Evolutionary conservation across 1,284 basidiomycete species (phyloP), one percentile per base, ranked within the genome.

Genomic region (Hymenochaete sp.): DNA sequence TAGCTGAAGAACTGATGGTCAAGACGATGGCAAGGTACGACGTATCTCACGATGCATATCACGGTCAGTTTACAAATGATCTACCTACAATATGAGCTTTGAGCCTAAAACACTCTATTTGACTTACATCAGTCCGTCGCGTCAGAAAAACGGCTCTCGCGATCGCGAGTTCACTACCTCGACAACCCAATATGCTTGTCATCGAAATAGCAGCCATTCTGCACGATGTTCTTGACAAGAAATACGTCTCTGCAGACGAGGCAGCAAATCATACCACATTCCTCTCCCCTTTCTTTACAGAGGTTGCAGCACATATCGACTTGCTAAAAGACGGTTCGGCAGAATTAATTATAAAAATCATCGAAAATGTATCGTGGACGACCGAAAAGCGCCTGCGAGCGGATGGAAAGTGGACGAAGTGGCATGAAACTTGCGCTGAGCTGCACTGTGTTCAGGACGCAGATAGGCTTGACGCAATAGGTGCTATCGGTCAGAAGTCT

Each of bases 401-500:
- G 22, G 61, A 63, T 2, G 76, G 73, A 0, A 49, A 63, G 43
- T 77, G 83, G 67, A 73, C 70, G 1, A 62, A 69, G 22, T 93
- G 90, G 90, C 82, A 93, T 48, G 60, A 75, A 1, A 60, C 62
- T 13, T 93, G 88, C 55, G 47, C 70, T 1, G 93, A 96, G 59
- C 70, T 96, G 38, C 84, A 89, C 59, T 93, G 87, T 50, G 90
- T 95, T 0, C 91, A 93, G 61, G 93, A 97, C 60, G 91, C 91
- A 0, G 93, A 96, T 59, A 72, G 92, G 35, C 63, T 97, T 11
- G 93, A 97, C 60, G 89, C 90, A 1, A 92, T 97, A 38, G 93
- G 93, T 2, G 86, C 84, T 88, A 37, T 88, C 26, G 90, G 92
- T 70, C 80, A 82, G 62, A 90, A 91, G 76, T 80, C 2, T 79